phyloP scores from a whole-genome alignment of 345 rosid genomes.

The Reutealis trisperma region DNA sequence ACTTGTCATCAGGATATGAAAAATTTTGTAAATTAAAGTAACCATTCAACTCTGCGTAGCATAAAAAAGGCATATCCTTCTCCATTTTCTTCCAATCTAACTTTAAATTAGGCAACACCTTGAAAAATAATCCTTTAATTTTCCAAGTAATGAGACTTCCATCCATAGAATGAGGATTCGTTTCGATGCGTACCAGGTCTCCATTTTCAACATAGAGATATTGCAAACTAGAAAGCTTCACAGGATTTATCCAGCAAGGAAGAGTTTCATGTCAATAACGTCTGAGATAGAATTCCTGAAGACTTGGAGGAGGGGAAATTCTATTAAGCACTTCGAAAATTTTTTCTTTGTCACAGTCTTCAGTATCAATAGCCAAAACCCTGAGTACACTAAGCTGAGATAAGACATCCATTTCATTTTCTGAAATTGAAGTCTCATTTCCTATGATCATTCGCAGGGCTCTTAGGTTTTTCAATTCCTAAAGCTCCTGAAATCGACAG shows the following conservation, averaged over 20 bases:
- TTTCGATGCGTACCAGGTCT: not conserved
- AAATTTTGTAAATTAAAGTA: constrained; percentile 28
- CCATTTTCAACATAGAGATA: constrained; percentile 36
- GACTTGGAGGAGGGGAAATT: constrained; percentile 25
- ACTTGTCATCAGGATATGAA: constrained; percentile 19
- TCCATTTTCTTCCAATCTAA: constrained; percentile 25
- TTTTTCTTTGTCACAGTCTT: constrained; percentile 21
- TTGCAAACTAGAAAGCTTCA: constrained; percentile 14
- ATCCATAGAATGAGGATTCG: not conserved
- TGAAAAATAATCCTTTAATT: constrained; percentile 34
- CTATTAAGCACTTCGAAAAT: constrained; percentile 14
- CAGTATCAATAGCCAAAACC: constrained; percentile 30
- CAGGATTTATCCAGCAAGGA: constrained; percentile 35
- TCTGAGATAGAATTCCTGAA: constrained; percentile 36
- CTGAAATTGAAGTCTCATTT: constrained; percentile 23
- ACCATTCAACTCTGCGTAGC: constrained; percentile 32
- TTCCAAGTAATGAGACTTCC: constrained; percentile 9
- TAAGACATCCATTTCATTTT: constrained; percentile 22
- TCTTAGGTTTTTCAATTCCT: constrained; percentile 20
- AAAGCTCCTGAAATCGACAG: constrained; percentile 20
- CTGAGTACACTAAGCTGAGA: constrained; percentile 21
- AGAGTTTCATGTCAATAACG: constrained; percentile 22
- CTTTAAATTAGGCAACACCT: constrained; percentile 17
- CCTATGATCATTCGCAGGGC: constrained; percentile 29
- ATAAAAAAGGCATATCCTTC: constrained; percentile 28